A percentile compares a stretch with the other conserved stretches of the same genome.
phyloP scores from a whole-genome alignment of 345 rosid species.

The Citrus mangshanensis region DNA sequence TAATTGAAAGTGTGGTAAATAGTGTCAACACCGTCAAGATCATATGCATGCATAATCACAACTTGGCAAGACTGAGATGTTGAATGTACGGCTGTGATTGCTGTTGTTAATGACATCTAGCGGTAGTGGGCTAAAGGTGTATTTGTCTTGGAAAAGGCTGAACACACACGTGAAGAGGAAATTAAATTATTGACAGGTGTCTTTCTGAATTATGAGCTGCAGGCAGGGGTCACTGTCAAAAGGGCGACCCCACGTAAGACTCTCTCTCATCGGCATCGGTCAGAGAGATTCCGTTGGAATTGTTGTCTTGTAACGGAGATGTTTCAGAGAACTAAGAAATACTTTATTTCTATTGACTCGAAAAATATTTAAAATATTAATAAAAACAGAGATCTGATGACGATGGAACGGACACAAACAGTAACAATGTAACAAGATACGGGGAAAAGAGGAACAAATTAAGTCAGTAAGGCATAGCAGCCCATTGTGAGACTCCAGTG shows the following conservation, averaged over 20 bases:
- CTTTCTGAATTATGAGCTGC: too few species aligned
- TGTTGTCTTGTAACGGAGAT: conserved; percentile 5
- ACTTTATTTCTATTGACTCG: too few species aligned
- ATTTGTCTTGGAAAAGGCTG: not conserved
- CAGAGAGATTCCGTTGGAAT: conserved; percentile 10
- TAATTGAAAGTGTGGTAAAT: too few species aligned
- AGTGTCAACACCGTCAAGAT: too few species aligned
- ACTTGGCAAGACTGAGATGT: not conserved
- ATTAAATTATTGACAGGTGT: not conserved
- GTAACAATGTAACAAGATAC: not conserved
- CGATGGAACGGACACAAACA: not conserved
- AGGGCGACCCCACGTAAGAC: not conserved
- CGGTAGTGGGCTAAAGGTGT: not conserved
- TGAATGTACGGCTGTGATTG: not conserved
- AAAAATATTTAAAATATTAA: too few species aligned
- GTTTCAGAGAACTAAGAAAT: not conserved
- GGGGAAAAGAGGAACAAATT: not conserved
- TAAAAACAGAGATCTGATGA: not conserved
- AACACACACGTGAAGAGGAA: not conserved
- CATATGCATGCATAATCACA: too few species aligned
- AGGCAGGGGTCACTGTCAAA: not conserved
- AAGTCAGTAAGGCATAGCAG: not conserved
- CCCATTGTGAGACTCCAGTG: not conserved
- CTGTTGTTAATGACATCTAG: not conserved
- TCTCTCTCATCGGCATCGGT: not conserved